These are phyloP conservation scores for Aleurites moluccanus DNA, from an alignment of 441 rosid species.

Conservation along the genomic window DNA sequence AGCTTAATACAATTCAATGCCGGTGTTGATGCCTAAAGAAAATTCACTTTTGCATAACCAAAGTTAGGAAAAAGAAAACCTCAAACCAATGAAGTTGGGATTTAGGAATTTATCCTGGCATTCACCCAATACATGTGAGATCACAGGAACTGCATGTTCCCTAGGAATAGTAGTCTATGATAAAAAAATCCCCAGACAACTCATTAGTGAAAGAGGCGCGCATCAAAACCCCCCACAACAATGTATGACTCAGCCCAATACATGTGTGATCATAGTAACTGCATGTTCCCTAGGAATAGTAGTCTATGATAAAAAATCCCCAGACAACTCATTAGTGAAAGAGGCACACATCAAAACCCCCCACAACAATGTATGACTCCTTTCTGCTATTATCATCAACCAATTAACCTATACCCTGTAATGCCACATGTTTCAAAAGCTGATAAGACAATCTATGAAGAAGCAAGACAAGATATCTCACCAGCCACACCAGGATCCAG, in stretches of 20 bases:
- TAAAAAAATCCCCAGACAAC: not conserved
- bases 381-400: slow-evolving; percentile 6
- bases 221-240: slow-evolving; percentile 2
- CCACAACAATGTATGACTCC: not conserved
- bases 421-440: slow-evolving; percentile 5
- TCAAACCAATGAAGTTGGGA: slow-evolving; percentile 3
- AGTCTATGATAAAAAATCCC: not conserved
- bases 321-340: not conserved
- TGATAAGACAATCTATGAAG: not conserved
- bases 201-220: not conserved
- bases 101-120: slow-evolving; percentile 7
- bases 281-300: not conserved
- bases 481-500: slow-evolving; percentile 84
- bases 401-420: not conserved
- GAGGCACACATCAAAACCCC: not conserved
- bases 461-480: slow-evolving; percentile 29
- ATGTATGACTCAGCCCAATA: not conserved
- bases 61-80: not conserved
- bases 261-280: too few relatives aligned
- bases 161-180: not conserved
- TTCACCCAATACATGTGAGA: not conserved
- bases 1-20: not conserved
- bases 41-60: not conserved
- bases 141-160: not conserved
- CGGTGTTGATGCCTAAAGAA: not conserved